phyloP scores from a whole-genome alignment of 139 green algal species.

The Haematococcus sp. region DNA sequence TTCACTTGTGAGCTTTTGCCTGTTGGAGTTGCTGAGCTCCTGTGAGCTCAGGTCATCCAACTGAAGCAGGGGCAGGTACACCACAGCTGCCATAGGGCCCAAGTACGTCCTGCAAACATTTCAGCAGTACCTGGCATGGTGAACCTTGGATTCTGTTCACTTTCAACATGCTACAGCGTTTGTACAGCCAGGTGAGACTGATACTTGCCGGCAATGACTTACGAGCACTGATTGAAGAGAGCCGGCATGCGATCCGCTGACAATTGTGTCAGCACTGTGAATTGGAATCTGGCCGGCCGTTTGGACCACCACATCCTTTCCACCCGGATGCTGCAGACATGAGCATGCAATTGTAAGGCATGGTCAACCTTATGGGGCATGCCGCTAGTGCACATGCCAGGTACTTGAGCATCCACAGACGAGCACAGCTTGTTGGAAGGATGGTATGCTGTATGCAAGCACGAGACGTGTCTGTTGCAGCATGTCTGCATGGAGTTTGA shows the following conservation, averaged over 20 bases:
- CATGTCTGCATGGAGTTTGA: neutral
- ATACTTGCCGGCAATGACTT: too few relatives aligned
- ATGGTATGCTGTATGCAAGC: neutral
- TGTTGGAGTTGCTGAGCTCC: neutral
- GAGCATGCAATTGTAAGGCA: too few relatives aligned
- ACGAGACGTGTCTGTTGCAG: neutral
- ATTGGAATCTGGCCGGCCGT: slow-evolving; percentile 6
- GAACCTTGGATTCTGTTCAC: too few relatives aligned
- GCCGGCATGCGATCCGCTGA: slow-evolving; percentile 32
- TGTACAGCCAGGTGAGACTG: too few relatives aligned
- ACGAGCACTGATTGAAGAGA: slow-evolving; percentile 34
- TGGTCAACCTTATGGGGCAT: too few relatives aligned
- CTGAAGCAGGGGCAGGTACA: slow-evolving; percentile 36
- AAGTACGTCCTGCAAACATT: slow-evolving; percentile 16
- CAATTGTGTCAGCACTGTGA: slow-evolving; percentile 43
- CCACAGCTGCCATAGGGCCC: slow-evolving; percentile 28
- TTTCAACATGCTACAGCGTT: too few relatives aligned
- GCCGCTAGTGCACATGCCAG: too few relatives aligned
- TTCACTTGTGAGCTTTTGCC: neutral
- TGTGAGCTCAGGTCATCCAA: neutral
- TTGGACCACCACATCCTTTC: slow-evolving; percentile 19
- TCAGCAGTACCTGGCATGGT: neutral
- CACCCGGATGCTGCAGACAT: slow-evolving; percentile 27
- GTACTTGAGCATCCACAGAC: neutral
- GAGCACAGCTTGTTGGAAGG: neutral